These are phyloP conservation scores for Trametes maxima DNA, from an alignment of 768 basidiomycete genomes.

Conservation along the genomic window DNA sequence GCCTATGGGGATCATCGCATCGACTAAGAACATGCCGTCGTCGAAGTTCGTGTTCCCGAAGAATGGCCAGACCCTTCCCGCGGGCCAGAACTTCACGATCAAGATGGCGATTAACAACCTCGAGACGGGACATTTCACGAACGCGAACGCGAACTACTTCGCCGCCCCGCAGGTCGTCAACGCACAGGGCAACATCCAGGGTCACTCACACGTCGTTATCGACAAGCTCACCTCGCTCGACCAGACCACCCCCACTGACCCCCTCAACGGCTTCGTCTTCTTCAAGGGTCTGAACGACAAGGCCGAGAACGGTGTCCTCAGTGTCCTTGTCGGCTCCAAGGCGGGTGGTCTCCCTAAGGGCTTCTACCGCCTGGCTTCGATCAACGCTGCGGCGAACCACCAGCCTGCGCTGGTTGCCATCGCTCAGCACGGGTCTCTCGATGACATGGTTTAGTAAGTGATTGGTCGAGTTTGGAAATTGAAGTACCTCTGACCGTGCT, in stretches of 20 bases:
- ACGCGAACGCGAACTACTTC: conserved; percentile 53
- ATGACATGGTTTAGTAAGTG: conserved; percentile 39
- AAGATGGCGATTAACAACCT: conserved; percentile 47
- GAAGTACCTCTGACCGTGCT: background rate
- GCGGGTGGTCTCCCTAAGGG: conserved; percentile 53
- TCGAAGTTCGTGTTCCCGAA: conserved; percentile 52
- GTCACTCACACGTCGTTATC: conserved; percentile 66
- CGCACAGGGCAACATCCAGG: conserved; percentile 52
- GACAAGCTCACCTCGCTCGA: conserved; percentile 51
- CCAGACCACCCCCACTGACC: conserved; percentile 52
- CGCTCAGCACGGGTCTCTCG: conserved; percentile 42
- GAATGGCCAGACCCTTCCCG: conserved; percentile 47
- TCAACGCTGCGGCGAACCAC: conserved; percentile 47
- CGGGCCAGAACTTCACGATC: conserved; percentile 56
- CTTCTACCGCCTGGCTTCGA: conserved; percentile 47
- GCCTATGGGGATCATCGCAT: conserved; percentile 61
- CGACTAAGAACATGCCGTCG: conserved; percentile 52
- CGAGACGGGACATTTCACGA: conserved; percentile 60
- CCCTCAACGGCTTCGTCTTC: conserved; percentile 52
- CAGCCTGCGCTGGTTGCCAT: conserved; percentile 39
- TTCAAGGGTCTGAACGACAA: conserved; percentile 57
- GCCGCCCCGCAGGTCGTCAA: conserved; percentile 56
- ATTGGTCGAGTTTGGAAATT: background rate
- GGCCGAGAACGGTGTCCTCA: conserved; percentile 47
- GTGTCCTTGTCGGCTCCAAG: conserved; percentile 43